These are phyloP conservation scores for Cucurbitaria berberidis DNA, from an alignment of 2,329 filamentous ascomycete species.

Conservation along the genomic window DNA sequence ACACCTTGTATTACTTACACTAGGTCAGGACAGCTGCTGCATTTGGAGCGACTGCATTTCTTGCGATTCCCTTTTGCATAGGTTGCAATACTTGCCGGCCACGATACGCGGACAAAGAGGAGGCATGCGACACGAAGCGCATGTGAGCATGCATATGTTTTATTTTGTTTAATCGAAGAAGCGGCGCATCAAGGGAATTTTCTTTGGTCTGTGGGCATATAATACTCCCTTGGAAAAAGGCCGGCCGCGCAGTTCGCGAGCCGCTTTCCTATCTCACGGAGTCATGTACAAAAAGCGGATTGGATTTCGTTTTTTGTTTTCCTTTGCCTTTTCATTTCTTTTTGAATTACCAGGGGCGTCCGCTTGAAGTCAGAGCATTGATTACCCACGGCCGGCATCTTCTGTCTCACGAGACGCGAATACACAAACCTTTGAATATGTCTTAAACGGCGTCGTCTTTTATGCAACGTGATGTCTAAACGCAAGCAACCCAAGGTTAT, in stretches of 20 bases:
- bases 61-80: conserved; percentile 34
- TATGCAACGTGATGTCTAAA: conserved; percentile 4
- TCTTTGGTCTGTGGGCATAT: conserved; percentile 20
- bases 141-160: conserved; percentile 6
- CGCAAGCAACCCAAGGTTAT: neutral
- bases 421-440: conserved; percentile 32
- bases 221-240: conserved; percentile 25
- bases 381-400: conserved; percentile 19
- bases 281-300: conserved; percentile 42
- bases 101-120: conserved; percentile 26
- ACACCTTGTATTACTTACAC: conserved; percentile 42
- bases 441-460: conserved; percentile 13
- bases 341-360: conserved; percentile 17
- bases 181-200: conserved; percentile 15
- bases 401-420: conserved; percentile 23
- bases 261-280: conserved; percentile 9
- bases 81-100: conserved; percentile 24
- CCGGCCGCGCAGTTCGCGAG: conserved; percentile 22
- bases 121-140: conserved; percentile 14
- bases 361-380: conserved; percentile 21
- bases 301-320: conserved; percentile 18
- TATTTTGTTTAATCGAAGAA: conserved; percentile 22
- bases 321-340: conserved; percentile 10
- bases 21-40: conserved; percentile 32
- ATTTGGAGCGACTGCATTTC: conserved; percentile 44